These are phyloP conservation scores for Thalassiosira oceanica DNA, from an alignment of 352 stramenopile species.

Conservation along the genomic window DNA sequence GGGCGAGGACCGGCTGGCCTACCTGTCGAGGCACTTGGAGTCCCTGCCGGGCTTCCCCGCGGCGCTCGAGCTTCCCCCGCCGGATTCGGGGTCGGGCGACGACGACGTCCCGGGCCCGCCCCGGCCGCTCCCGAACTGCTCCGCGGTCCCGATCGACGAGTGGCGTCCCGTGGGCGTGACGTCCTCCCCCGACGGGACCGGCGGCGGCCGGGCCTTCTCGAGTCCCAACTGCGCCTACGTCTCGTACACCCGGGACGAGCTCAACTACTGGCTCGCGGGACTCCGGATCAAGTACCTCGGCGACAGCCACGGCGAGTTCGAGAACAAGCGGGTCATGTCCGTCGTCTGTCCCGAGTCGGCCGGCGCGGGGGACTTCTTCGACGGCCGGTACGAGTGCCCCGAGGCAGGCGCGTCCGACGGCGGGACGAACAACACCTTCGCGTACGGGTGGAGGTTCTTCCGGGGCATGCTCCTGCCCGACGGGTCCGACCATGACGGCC, in stretches of 20 bases:
- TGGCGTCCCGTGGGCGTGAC: not conserved
- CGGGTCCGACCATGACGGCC: not conserved
- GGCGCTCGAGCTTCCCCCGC: too few species aligned
- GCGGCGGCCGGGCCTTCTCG: not conserved
- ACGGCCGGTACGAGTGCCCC: not conserved
- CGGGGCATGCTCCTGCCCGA: not conserved
- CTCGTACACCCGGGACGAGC: not conserved
- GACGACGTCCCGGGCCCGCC: too few species aligned
- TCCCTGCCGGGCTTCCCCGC: too few species aligned
- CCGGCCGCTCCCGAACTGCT: conserved; percentile 66
- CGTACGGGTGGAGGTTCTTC: not conserved
- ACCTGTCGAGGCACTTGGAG: too few species aligned
- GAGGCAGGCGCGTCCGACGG: too few species aligned
- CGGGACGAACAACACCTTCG: not conserved
- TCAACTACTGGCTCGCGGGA: not conserved
- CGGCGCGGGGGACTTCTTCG: not conserved
- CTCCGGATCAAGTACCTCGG: not conserved
- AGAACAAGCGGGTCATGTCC: not conserved
- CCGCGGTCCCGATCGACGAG: not conserved
- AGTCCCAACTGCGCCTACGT: not conserved
- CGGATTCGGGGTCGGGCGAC: too few species aligned
- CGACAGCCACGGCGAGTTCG: not conserved
- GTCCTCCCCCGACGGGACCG: not conserved
- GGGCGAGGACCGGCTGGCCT: too few species aligned
- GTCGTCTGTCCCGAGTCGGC: not conserved